A percentile compares a stretch with the other conserved stretches of the same genome.
Evolutionary conservation across 2,329 filamentous ascomycete species (phyloP).

Genomic region (Penicillium sp.): DNA sequence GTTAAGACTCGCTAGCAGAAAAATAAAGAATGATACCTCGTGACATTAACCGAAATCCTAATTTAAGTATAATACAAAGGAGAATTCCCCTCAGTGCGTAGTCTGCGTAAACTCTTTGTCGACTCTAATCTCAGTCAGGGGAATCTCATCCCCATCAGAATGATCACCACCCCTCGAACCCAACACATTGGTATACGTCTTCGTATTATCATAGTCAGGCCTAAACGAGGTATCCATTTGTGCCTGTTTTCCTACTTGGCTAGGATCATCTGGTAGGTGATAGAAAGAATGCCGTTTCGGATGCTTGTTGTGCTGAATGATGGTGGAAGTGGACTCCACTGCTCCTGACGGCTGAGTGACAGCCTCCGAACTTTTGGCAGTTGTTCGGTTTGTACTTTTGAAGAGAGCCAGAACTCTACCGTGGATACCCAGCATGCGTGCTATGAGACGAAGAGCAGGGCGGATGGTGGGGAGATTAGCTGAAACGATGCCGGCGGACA

Average conservation of each 20-base stretch:
- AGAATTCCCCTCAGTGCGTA: neutral
- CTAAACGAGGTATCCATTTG: neutral
- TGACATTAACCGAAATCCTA: neutral
- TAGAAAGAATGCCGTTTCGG: neutral
- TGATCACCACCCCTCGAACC: neutral
- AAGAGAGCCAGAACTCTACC: neutral
- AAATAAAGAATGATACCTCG: neutral
- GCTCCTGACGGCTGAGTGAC: neutral
- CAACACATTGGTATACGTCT: neutral
- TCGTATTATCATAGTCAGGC: neutral
- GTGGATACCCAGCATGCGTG: constrained; percentile 7
- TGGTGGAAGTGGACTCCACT: neutral
- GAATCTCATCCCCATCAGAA: neutral
- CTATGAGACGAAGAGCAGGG: constrained; percentile 22
- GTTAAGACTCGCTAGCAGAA: neutral
- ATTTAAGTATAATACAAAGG: neutral
- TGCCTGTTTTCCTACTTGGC: neutral
- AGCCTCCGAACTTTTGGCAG: neutral
- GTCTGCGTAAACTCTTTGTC: neutral
- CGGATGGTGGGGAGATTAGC: constrained; percentile 29
- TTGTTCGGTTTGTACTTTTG: neutral
- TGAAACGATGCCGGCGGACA: constrained; percentile 29
- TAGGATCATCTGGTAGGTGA: neutral
- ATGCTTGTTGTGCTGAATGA: neutral
- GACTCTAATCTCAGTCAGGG: neutral